phyloP scores from a whole-genome alignment of 2,329 filamentous ascomycete genomes.

The Ophiocordyceps australis region DNA sequence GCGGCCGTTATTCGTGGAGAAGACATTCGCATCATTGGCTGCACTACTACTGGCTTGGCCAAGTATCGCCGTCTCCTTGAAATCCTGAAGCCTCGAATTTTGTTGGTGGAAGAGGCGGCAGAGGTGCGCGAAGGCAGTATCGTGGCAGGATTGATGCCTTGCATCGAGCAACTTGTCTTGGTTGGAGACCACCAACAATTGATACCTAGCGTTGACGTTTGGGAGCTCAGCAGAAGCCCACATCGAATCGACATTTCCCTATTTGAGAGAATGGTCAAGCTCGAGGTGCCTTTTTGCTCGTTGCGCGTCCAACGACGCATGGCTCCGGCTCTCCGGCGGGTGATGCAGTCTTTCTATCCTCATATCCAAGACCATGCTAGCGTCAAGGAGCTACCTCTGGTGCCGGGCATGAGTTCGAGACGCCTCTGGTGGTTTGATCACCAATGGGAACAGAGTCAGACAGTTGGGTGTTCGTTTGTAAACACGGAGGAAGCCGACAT shows the following conservation, averaged over 20 bases:
- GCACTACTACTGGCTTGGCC: conserved; percentile 63
- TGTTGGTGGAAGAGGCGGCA: conserved; percentile 67
- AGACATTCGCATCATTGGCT: conserved; percentile 34
- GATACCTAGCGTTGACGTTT: conserved; percentile 47
- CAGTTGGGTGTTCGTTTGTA: conserved; percentile 39
- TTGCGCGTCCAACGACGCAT: conserved; percentile 50
- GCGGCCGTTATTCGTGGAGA: conserved; percentile 18
- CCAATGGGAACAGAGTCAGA: conserved; percentile 45
- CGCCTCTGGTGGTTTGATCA: conserved; percentile 26
- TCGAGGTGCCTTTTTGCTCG: conserved; percentile 42
- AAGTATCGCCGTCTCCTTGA: conserved; percentile 61
- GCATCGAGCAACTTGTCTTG: conserved; percentile 33
- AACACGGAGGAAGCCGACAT: conserved; percentile 62
- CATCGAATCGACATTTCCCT: conserved; percentile 57
- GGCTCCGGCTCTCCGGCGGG: conserved; percentile 22
- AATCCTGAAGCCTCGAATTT: conserved; percentile 43
- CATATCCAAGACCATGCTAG: conserved; percentile 22
- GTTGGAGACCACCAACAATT: conserved; percentile 72
- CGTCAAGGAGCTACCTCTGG: conserved; percentile 15
- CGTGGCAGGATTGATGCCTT: conserved; percentile 28
- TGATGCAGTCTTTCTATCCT: conserved; percentile 29
- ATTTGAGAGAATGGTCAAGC: conserved; percentile 60
- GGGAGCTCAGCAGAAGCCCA: conserved; percentile 36
- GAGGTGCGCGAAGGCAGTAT: conserved; percentile 52
- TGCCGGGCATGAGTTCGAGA: conserved; percentile 24